Conservation (phyloP, 1,284 basidiomycete species). For the Exobasidium rhododendri region DNA sequence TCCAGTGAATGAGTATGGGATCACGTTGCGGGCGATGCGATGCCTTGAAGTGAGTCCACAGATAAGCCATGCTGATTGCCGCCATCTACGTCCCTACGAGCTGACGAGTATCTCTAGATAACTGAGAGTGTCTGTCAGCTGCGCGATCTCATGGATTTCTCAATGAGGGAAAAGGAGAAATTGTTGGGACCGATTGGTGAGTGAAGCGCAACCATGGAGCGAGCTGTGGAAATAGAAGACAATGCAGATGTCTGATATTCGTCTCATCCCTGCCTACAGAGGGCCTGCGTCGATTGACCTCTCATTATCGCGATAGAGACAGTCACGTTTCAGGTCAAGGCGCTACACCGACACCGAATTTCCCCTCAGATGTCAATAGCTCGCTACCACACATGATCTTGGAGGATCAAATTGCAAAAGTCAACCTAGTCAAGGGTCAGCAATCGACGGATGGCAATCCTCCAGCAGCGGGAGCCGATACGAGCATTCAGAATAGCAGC, state of each 20-base stretch:
- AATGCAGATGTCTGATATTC: neutral
- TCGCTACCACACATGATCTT: neutral
- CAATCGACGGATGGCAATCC: neutral
- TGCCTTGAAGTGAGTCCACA: conserved; percentile 29
- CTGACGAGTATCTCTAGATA: too few relatives aligned
- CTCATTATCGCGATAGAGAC: neutral
- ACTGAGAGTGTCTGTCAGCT: conserved; percentile 45
- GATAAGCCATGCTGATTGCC: neutral
- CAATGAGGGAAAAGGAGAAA: neutral
- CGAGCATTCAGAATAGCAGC: neutral
- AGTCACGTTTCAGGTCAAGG: neutral
- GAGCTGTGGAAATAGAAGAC: too few relatives aligned
- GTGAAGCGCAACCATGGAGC: too few relatives aligned
- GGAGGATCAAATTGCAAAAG: neutral
- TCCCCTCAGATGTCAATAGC: neutral
- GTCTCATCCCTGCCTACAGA: too few relatives aligned
- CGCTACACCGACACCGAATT: neutral
- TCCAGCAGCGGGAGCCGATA: neutral
- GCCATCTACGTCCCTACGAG: neutral
- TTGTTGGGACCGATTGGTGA: conserved; percentile 5
- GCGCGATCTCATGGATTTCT: conserved; percentile 39
- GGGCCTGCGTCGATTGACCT: neutral
- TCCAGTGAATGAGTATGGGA: conserved; percentile 48
- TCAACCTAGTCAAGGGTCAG: neutral
- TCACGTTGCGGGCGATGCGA: conserved; percentile 43